Conservation (phyloP, 208 protist genomes). For the Willaertia magna region DNA sequence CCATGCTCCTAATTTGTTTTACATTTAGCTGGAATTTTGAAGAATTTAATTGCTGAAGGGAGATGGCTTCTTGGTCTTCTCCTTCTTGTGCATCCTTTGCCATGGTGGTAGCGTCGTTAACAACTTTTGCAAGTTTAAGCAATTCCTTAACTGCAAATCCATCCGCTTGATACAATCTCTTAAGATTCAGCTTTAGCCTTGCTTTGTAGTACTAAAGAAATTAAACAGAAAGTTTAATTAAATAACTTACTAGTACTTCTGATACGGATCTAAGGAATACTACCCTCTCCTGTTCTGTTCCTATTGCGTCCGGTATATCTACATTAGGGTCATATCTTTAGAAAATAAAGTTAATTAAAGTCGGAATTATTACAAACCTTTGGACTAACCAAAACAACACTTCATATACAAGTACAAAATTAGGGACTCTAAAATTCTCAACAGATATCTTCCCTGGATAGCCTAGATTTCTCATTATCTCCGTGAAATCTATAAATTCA, state of each 20-base stretch:
- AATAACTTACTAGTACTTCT: neutral
- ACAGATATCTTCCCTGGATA: constrained; percentile 85
- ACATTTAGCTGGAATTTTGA: constrained; percentile 29
- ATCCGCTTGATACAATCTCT: constrained; percentile 79
- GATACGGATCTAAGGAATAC: constrained; percentile 64
- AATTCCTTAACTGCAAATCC: constrained; percentile 87
- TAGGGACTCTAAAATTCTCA: constrained; percentile 85
- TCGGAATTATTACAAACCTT: constrained; percentile 13
- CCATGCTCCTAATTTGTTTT: constrained; percentile 66
- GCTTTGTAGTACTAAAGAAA: constrained; percentile 44
- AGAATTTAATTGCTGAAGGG: neutral
- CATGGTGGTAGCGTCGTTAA: constrained; percentile 57
- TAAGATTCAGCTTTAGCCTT: constrained; percentile 79
- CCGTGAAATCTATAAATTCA: constrained; percentile 46
- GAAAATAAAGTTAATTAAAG: neutral
- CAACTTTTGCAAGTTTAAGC: constrained; percentile 72
- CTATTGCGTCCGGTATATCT: constrained; percentile 69
- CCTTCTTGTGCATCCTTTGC: constrained; percentile 24
- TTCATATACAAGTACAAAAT: constrained; percentile 82
- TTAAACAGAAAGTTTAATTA: neutral
- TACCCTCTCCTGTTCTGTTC: constrained; percentile 68
- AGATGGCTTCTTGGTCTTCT: constrained; percentile 42
- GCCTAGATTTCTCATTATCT: constrained; percentile 82
- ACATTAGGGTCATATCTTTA: constrained; percentile 72
- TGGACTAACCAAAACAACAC: constrained; percentile 74